Conservation (phyloP, 1,284 basidiomycete species). For the Flammula alnicola region DNA sequence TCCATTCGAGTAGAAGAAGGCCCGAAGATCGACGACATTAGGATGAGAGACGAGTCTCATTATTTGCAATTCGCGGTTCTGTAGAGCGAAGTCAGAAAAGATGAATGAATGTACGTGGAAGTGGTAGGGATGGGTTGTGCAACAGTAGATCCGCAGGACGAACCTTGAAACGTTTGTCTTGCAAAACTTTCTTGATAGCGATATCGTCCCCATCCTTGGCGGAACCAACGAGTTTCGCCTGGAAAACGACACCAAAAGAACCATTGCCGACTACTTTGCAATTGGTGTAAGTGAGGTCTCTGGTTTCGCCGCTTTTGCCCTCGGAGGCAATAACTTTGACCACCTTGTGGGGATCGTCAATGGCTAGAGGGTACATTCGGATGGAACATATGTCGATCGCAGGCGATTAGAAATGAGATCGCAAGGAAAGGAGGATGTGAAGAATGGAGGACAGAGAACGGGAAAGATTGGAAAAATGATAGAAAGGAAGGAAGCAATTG, state of each 20-base stretch:
- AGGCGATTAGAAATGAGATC: conserved; percentile 33
- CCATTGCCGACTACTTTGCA: conserved; percentile 99
- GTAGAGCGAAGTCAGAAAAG: conserved; percentile 20
- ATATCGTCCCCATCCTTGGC: conserved; percentile 81
- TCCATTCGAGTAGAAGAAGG: conserved; percentile 99
- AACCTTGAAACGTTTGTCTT: conserved; percentile 99
- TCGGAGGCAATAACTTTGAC: conserved; percentile 95
- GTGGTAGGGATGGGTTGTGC: too few relatives aligned
- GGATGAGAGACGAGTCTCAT: conserved; percentile 98
- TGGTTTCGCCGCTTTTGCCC: conserved; percentile 90
- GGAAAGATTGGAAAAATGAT: conserved; percentile 35
- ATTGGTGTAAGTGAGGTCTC: conserved; percentile 93
- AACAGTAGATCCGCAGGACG: conserved; percentile 33
- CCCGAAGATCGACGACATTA: conserved; percentile 96
- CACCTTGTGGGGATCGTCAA: conserved; percentile 95
- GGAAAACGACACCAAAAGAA: conserved; percentile 98
- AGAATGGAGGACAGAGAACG: conserved; percentile 16
- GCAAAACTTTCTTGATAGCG: conserved; percentile 99
- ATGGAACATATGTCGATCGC: conserved; percentile 38
- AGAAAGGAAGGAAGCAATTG: conserved; percentile 14
- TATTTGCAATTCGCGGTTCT: conserved; percentile 99
- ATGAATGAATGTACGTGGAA: conserved; percentile 14
- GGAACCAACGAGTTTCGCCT: conserved; percentile 73
- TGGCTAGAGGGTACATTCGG: conserved; percentile 48
- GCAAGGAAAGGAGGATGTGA: conserved; percentile 17